Base-by-base conservation (phyloP, 306 rosid genomes). In the Medicago lupulina region DNA sequence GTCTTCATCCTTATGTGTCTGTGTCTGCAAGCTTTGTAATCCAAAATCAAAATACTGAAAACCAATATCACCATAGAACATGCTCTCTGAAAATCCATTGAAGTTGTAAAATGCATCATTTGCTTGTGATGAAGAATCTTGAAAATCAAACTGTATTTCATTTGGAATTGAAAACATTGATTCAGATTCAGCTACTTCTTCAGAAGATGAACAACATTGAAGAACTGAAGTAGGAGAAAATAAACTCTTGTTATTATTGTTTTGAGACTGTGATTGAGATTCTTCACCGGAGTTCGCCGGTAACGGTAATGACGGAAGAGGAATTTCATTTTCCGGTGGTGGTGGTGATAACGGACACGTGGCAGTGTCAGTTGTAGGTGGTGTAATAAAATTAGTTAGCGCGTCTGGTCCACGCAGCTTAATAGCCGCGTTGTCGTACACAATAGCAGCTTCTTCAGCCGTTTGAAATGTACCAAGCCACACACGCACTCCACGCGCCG, bases 401-500 rank as follows among this genome's bases (percentile, higher is more conserved):
- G 99, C 99, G 84, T 90, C 90, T 1, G 99, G 83, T 16, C 99
- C 99, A 57, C 97, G 97, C 34, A 95, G 71, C 88, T 88, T 83
- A 58, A 95, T 95, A 34, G 99, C 99, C 10, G 98, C 97, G 85
- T 89, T 88, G 84, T 95, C 99, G 75, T 95, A 95, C 17, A 92
- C 98, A 87, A 88, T 79, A 6, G 99, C 99, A 0, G 99, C 99
- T 63, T 95, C 99, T 53, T 95, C 99, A 0, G 99, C 99, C 2
- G 99, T 90, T 67, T 95, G 91, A 70, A 84, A 95, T 2, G 99
- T 95, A 0, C 99, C 99, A 7, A 95, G 64, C 99, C 99, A 95
- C 50, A 95, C 44, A 74, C 99, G 92, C 6, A 95, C 98, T 2
- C 99, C 93, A 43, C 96, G 77, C 19, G 87, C 64, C 0, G 99